These are phyloP conservation scores for Aphanomyces stellatus DNA, from an alignment of 352 stramenopile species.

Conservation along the genomic window DNA sequence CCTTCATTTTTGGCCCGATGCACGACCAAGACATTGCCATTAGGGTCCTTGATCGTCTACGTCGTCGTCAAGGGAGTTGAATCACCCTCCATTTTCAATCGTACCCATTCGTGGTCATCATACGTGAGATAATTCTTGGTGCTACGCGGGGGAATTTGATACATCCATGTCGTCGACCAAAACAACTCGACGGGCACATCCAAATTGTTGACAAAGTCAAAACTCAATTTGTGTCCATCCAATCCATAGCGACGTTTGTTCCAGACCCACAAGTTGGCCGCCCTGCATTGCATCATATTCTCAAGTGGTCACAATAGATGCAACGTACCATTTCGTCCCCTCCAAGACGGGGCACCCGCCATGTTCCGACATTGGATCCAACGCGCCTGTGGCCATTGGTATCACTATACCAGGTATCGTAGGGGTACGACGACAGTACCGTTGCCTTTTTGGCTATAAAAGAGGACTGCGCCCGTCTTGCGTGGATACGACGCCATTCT, in stretches of 20 bases:
- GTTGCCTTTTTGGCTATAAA: slow-evolving; percentile 71
- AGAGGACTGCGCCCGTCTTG: slow-evolving; percentile 72
- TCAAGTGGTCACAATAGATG: background rate
- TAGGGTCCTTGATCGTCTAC: background rate
- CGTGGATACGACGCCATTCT: slow-evolving; percentile 21
- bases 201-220: slow-evolving; percentile 64
- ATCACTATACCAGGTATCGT: background rate
- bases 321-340: slow-evolving; percentile 18
- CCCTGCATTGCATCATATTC: slow-evolving; percentile 14
- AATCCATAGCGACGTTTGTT: slow-evolving; percentile 42
- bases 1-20: background rate
- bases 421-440: background rate
- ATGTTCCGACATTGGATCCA: slow-evolving; percentile 18
- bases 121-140: slow-evolving; percentile 4
- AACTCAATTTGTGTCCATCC: slow-evolving; percentile 30
- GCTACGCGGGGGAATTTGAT: background rate
- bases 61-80: background rate
- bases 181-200: slow-evolving; percentile 41
- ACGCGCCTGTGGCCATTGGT: background rate
- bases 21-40: background rate
- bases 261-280: slow-evolving; percentile 85
- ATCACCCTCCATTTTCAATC: background rate
- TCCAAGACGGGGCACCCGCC: slow-evolving; percentile 17
- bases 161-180: slow-evolving; percentile 64
- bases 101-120: slow-evolving; percentile 14